Base-by-base conservation (phyloP, 176 grass and related monocot species). In the Olyra latifolia region DNA sequence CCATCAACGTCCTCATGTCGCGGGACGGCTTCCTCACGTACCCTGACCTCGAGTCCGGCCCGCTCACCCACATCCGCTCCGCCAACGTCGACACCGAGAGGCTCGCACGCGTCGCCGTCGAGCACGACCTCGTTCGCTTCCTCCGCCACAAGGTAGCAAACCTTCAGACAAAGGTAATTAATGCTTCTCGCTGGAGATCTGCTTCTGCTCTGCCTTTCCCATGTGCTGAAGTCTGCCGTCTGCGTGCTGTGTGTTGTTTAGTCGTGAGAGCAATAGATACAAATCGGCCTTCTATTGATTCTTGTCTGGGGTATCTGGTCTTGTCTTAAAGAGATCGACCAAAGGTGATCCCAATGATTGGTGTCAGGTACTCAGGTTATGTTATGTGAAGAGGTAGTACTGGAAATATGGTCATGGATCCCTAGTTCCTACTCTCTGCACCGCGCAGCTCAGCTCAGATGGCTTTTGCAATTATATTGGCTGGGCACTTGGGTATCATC, bases 41-140 rank as follows among this genome's bases (percentile, higher is more conserved):
- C 82, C 50, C 29, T 5, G 16, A 38, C 42, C 94, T 97, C 40
- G 69, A 29, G 25, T 86, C 94, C 0, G 94, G 94, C 16, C 81
- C 56, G 15, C 83, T 97, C 84, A 91, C 94, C 16, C 64, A 63
- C 43, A 88, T 97, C 74, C 91, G 91, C 66, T 84, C 88, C 25
- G 91, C 91, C 59, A 97, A 97, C 80, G 88, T 97, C 73, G 89
- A 91, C 74, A 97, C 75, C n/a, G 94, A 97, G 78, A 93, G 91
- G 77, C 94, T 97, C 62, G 86, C 91, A 9, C 88, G 94, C 58
- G 71, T 83, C 58, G 91, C 94, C 46, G 69, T 97, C 28, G 12
- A 7, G 3, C 84, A 30, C 59, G 81, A 78, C 1, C 89, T 97
- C 24, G 62, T 91, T 40, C 69, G 65, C 5, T 93, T 85, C 76